A percentile compares a stretch with the other conserved stretches of the same genome.
Conservation (phyloP, 306 rosid genomes). For the Spatholobus suberectus region DNA sequence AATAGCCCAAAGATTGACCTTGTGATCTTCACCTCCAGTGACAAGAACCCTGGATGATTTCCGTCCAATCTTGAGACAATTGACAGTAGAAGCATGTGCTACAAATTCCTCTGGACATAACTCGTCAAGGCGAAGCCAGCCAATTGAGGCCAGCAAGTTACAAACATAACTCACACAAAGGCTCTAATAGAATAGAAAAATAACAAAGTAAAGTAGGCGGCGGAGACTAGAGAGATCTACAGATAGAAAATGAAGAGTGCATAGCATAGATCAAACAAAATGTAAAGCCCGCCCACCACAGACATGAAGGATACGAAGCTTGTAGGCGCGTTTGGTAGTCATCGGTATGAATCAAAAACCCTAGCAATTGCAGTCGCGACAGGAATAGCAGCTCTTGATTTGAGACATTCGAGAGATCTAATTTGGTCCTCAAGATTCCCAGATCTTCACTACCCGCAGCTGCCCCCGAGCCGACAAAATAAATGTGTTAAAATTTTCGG, state of each 20-base stretch:
- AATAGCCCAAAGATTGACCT: slow-evolving; percentile 99
- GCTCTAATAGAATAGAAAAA: neutral
- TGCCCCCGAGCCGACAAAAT: neutral
- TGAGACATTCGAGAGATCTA: slow-evolving; percentile 52
- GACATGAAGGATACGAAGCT: slow-evolving; percentile 89
- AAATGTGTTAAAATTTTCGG: neutral
- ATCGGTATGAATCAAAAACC: slow-evolving; percentile 59
- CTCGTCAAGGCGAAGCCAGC: slow-evolving; percentile 69
- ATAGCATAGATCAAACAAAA: slow-evolving; percentile 42
- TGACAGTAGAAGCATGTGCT: slow-evolving; percentile 93
- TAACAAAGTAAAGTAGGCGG: neutral
- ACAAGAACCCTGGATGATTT: slow-evolving; percentile 95
- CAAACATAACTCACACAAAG: neutral
- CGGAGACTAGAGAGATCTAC: slow-evolving; percentile 32
- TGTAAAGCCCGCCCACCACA: neutral
- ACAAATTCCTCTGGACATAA: slow-evolving; percentile 88
- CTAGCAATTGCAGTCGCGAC: slow-evolving; percentile 42
- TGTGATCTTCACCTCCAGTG: slow-evolving; percentile 99
- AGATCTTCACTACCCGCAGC: slow-evolving; percentile 45
- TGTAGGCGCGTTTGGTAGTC: slow-evolving; percentile 99
- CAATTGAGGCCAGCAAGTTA: slow-evolving; percentile 6
- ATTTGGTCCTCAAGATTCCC: slow-evolving; percentile 17
- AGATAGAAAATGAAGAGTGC: neutral
- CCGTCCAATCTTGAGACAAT: slow-evolving; percentile 97
- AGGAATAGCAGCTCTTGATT: slow-evolving; percentile 29